A percentile compares a stretch with the other conserved stretches of the same genome.
phyloP scores from a whole-genome alignment of 495 filamentous ascomycete genomes.

The Copromyces sp. region DNA sequence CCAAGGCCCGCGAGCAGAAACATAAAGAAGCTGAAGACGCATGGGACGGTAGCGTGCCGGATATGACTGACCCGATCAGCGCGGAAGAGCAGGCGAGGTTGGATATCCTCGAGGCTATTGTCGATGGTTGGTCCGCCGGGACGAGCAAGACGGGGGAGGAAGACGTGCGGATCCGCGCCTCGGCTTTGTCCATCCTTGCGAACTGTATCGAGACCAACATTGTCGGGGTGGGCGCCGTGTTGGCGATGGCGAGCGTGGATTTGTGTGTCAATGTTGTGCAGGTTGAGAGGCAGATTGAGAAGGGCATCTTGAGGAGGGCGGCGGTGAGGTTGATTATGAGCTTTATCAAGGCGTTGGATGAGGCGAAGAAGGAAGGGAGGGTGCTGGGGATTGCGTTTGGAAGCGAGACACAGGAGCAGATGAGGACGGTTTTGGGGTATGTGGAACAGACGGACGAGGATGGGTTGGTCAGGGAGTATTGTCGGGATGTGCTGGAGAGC shows the following conservation, averaged over 20 bases:
- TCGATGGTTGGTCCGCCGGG: conserved; percentile 51
- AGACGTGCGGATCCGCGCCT: conserved; percentile 68
- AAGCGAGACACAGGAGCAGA: conserved; percentile 47
- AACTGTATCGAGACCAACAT: conserved; percentile 57
- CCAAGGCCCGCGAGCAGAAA: conserved; percentile 32
- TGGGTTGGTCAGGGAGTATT: conserved; percentile 61
- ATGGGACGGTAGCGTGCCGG: conserved; percentile 42
- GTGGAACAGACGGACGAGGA: conserved; percentile 61
- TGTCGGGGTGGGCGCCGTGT: conserved; percentile 42
- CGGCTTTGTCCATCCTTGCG: conserved; percentile 64
- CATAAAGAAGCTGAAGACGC: conserved; percentile 42
- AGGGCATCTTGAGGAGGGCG: conserved; percentile 62
- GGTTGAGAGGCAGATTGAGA: conserved; percentile 52
- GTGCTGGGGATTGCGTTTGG: conserved; percentile 54
- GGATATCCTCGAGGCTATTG: conserved; percentile 50
- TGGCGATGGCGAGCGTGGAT: conserved; percentile 53
- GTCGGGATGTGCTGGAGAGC: conserved; percentile 58
- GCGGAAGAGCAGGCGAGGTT: conserved; percentile 39
- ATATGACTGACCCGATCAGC: conserved; percentile 34
- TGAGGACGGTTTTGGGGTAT: conserved; percentile 54
- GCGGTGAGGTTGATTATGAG: conserved; percentile 59
- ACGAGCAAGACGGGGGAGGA: conserved; percentile 56
- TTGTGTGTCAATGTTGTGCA: conserved; percentile 55
- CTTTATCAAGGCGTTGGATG: conserved; percentile 55
- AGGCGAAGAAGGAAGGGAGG: conserved; percentile 39